Conservation (phyloP, 2,329 filamentous ascomycete genomes). For the Ophiostoma tasmaniense region DNA sequence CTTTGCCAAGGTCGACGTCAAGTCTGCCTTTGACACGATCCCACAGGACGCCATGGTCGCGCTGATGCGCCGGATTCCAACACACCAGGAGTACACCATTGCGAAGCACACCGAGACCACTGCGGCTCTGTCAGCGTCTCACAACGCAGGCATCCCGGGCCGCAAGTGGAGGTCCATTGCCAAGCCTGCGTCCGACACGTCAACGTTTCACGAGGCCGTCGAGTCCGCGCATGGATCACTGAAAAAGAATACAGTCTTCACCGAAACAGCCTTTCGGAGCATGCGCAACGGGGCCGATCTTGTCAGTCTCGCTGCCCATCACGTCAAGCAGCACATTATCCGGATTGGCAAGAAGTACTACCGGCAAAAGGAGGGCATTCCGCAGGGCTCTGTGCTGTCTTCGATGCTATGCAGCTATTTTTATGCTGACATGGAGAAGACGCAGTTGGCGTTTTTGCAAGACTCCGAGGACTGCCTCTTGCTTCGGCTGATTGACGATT, state of each 20-base stretch:
- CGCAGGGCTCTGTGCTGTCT: slow-evolving; percentile 85
- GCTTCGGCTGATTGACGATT: slow-evolving; percentile 83
- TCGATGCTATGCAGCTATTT: slow-evolving; percentile 90
- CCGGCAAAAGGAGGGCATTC: slow-evolving; percentile 79
- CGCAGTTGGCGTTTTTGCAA: slow-evolving; percentile 60
- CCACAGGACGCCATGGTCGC: slow-evolving; percentile 67
- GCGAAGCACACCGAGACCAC: slow-evolving; percentile 64
- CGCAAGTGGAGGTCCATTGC: slow-evolving; percentile 46
- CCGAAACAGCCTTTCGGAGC: slow-evolving; percentile 57
- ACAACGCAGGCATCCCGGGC: slow-evolving; percentile 31
- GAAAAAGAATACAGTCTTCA: slow-evolving; percentile 64
- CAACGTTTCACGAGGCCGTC: slow-evolving; percentile 39
- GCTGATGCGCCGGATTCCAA: slow-evolving; percentile 52
- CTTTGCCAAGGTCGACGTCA: slow-evolving; percentile 88
- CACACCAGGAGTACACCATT: slow-evolving; percentile 57
- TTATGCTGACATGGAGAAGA: slow-evolving; percentile 75
- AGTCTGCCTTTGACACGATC: slow-evolving; percentile 90
- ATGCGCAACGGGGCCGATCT: slow-evolving; percentile 51
- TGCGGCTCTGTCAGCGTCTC: not conserved
- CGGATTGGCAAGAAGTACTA: slow-evolving; percentile 85
- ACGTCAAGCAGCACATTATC: slow-evolving; percentile 78
- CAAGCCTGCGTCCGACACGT: slow-evolving; percentile 32
- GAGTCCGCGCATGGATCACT: slow-evolving; percentile 32
- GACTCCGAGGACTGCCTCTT: slow-evolving; percentile 50
- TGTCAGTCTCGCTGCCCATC: slow-evolving; percentile 62